Conservation (phyloP, 495 filamentous ascomycete species). For the Stereocaulon alpinum region DNA sequence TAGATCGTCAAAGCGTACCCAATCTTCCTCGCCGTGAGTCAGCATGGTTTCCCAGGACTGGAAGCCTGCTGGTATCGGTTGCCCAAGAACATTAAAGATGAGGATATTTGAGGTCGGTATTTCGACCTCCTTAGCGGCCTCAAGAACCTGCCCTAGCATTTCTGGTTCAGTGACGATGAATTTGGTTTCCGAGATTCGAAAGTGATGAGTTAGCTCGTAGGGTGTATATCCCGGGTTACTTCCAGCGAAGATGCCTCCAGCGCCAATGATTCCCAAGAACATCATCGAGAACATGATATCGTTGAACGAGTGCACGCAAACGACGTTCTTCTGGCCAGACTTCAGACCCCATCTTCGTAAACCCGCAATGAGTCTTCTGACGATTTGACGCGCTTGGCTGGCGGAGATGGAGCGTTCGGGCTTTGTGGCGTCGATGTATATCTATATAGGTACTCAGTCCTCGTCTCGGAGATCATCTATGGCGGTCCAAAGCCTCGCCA, state of each 20-base stretch:
- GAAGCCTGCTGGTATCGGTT: slow-evolving; percentile 28
- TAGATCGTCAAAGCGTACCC: slow-evolving; percentile 39
- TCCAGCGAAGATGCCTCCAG: slow-evolving; percentile 28
- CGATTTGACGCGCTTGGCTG: slow-evolving; percentile 35
- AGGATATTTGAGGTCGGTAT: slow-evolving; percentile 33
- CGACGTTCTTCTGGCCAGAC: slow-evolving; percentile 35
- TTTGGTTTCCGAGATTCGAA: slow-evolving; percentile 29
- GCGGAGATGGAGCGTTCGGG: slow-evolving; percentile 40
- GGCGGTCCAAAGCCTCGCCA: background rate
- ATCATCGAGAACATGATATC: slow-evolving; percentile 29
- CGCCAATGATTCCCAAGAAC: slow-evolving; percentile 26
- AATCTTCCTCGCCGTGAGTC: slow-evolving; percentile 37
- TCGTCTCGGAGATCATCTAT: background rate
- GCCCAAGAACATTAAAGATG: slow-evolving; percentile 32
- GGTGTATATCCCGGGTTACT: slow-evolving; percentile 32
- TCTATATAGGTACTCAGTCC: slow-evolving; percentile 22
- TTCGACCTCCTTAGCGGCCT: slow-evolving; percentile 33
- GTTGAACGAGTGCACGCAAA: slow-evolving; percentile 51
- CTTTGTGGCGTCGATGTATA: slow-evolving; percentile 43
- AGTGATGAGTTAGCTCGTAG: slow-evolving; percentile 31
- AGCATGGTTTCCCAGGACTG: slow-evolving; percentile 40
- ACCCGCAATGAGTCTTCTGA: slow-evolving; percentile 41
- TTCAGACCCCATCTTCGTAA: slow-evolving; percentile 39
- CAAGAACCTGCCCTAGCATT: slow-evolving; percentile 32
- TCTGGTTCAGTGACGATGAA: slow-evolving; percentile 39